Conservation (phyloP, 2,329 filamentous ascomycete species). For the Sporothrix euskadiensis region DNA sequence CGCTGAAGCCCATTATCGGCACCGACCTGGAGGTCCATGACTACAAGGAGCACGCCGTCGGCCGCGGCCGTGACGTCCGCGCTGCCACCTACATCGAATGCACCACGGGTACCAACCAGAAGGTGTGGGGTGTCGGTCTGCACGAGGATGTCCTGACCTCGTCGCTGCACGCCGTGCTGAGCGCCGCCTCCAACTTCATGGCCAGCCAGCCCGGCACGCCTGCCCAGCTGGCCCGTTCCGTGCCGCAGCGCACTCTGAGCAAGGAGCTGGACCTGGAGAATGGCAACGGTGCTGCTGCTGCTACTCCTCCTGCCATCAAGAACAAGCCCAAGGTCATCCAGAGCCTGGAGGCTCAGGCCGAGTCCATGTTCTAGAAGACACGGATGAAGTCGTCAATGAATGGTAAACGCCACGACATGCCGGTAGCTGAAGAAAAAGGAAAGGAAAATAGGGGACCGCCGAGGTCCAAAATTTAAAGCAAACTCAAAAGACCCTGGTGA, state of each 20-base stretch:
- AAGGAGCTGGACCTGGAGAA: constrained; percentile 42
- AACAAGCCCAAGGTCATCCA: constrained; percentile 35
- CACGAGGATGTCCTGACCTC: constrained; percentile 92
- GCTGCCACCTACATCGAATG: constrained; percentile 97
- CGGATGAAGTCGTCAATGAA: constrained; percentile 27
- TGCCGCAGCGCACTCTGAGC: constrained; percentile 52
- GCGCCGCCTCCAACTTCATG: constrained; percentile 80
- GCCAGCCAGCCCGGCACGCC: constrained; percentile 69
- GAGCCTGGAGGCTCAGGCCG: constrained; percentile 43
- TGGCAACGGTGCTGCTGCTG: constrained; percentile 25
- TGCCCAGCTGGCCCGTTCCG: constrained; percentile 54
- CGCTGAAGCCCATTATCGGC: constrained; percentile 68
- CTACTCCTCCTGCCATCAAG: background rate
- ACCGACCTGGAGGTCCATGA: constrained; percentile 88
- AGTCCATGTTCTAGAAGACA: constrained; percentile 26
- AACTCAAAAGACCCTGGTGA: background rate
- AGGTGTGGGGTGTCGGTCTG: constrained; percentile 87
- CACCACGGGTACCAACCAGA: constrained; percentile 66
- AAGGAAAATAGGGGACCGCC: background rate
- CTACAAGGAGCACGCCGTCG: constrained; percentile 96
- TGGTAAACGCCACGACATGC: background rate
- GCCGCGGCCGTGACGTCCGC: constrained; percentile 76
- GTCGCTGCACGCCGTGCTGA: constrained; percentile 80
- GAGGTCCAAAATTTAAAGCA: background rate
- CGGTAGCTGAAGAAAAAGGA: background rate